These are phyloP conservation scores for Cubamyces sp. DNA, from an alignment of 768 basidiomycete genomes.

Conservation along the genomic window DNA sequence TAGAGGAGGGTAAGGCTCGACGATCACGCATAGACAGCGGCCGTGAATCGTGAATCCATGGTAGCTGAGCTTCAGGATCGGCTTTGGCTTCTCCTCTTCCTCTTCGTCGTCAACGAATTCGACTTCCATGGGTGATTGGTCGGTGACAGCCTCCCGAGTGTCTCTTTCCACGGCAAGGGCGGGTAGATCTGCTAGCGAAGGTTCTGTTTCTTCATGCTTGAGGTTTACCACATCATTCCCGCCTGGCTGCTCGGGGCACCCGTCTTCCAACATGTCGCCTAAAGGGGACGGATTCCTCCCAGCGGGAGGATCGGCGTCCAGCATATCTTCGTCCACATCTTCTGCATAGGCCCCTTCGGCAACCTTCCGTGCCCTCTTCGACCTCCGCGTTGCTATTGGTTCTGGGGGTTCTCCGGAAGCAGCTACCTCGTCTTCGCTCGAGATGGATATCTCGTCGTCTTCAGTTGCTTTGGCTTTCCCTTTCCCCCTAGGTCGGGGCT, in stretches of 20 bases:
- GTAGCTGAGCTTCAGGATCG: conserved; percentile 72
- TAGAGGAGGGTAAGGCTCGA: conserved; percentile 77
- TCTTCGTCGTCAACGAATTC: conserved; percentile 51
- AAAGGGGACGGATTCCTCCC: background rate
- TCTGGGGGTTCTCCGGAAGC: background rate
- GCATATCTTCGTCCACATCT: conserved; percentile 29
- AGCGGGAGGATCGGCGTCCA: background rate
- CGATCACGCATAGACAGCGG: conserved; percentile 77
- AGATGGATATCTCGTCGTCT: conserved; percentile 21
- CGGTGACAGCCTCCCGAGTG: background rate
- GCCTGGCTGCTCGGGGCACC: background rate
- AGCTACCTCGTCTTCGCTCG: conserved; percentile 15
- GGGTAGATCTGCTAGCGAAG: conserved; percentile 14
- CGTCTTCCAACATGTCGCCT: background rate
- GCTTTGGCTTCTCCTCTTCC: conserved; percentile 69
- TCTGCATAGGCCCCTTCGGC: conserved; percentile 33
- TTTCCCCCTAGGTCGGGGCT: conserved; percentile 25
- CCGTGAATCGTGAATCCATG: conserved; percentile 73
- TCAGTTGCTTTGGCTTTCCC: conserved; percentile 27
- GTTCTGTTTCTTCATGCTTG: conserved; percentile 29
- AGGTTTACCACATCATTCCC: background rate
- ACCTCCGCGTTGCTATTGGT: conserved; percentile 31
- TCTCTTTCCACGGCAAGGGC: background rate
- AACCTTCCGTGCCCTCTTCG: conserved; percentile 38
- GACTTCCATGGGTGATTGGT: conserved; percentile 9